phyloP scores from a whole-genome alignment of 768 basidiomycete species.

The Rubroboletus pulcherrimus region DNA sequence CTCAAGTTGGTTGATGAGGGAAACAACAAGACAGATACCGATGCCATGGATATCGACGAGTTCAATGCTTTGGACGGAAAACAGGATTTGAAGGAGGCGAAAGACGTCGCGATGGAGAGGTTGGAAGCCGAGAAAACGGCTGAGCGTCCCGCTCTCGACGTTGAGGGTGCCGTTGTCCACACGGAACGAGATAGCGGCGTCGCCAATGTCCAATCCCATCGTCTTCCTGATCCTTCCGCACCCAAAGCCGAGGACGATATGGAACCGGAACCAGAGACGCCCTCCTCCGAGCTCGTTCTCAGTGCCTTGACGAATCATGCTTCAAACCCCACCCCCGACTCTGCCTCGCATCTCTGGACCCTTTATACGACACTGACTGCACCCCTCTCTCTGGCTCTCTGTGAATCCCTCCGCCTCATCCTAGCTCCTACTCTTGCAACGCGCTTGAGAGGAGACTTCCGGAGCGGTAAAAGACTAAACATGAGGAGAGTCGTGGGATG shows the following conservation, averaged over 20 bases:
- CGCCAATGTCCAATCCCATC: slow-evolving; percentile 2
- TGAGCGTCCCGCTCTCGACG: slow-evolving; percentile 26
- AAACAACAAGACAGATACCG: slow-evolving; percentile 34
- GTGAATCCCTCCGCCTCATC: slow-evolving; percentile 95
- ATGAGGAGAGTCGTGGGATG: slow-evolving; percentile 99
- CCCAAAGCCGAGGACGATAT: slow-evolving; percentile 29
- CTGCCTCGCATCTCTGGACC: slow-evolving; percentile 80
- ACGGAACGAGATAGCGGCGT: slow-evolving; percentile 17
- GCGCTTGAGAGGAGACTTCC: slow-evolving; percentile 92
- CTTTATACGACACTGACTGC: slow-evolving; percentile 88
- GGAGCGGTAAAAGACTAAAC: slow-evolving; percentile 94
- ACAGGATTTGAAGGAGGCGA: slow-evolving; percentile 26
- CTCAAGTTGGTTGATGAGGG: slow-evolving; percentile 71
- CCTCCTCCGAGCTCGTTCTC: slow-evolving; percentile 21
- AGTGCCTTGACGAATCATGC: slow-evolving; percentile 16
- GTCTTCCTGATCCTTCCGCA: slow-evolving; percentile 24
- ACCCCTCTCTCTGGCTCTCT: slow-evolving; percentile 85
- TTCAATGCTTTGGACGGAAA: slow-evolving; percentile 1
- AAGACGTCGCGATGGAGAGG: slow-evolving; percentile 23
- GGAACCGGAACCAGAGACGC: slow-evolving; percentile 16
- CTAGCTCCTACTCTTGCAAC: slow-evolving; percentile 94
- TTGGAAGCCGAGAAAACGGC: slow-evolving; percentile 29
- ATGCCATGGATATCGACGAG: slow-evolving; percentile 51
- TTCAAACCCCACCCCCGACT: slow-evolving; percentile 21
- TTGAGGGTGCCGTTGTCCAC: slow-evolving; percentile 49